phyloP scores from a whole-genome alignment of 495 filamentous ascomycete species.

The Penicillium arizonense region DNA sequence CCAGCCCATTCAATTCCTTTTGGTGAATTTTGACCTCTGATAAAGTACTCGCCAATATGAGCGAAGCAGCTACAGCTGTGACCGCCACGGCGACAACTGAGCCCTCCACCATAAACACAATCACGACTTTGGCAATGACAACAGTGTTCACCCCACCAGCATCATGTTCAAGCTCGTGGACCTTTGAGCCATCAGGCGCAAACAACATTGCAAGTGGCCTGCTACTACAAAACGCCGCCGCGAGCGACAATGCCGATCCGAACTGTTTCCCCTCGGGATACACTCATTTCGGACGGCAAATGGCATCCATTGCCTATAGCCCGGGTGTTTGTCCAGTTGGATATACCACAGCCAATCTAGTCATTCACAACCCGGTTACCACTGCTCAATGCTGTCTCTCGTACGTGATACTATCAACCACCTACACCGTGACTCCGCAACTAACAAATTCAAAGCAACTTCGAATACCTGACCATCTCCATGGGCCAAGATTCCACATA shows the following conservation, averaged over 20 bases:
- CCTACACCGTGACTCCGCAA: background rate
- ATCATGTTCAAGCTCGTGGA: slow-evolving; percentile 15
- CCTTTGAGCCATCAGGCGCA: slow-evolving; percentile 8
- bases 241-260: background rate
- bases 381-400: slow-evolving; percentile 20
- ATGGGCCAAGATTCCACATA: background rate
- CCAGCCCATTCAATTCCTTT: too few relatives aligned
- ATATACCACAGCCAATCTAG: slow-evolving; percentile 17
- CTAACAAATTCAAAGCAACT: background rate
- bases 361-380: slow-evolving; percentile 3
- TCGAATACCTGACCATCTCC: background rate
- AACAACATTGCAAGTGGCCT: slow-evolving; percentile 9
- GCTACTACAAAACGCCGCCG: slow-evolving; percentile 19
- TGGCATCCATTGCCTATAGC: slow-evolving; percentile 6
- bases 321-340: slow-evolving; percentile 20
- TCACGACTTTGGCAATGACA: slow-evolving; percentile 9
- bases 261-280: slow-evolving; percentile 17
- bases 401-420: slow-evolving; percentile 2
- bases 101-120: background rate
- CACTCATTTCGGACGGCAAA: background rate
- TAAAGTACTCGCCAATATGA: too few relatives aligned
- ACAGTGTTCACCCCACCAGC: slow-evolving; percentile 16
- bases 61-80: background rate
- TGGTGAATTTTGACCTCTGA: too few relatives aligned
- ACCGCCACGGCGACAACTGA: background rate